Evolutionary conservation across 164 flowering plant genomes (phyloP).

Genomic region (Kingdonia uniflora): DNA sequence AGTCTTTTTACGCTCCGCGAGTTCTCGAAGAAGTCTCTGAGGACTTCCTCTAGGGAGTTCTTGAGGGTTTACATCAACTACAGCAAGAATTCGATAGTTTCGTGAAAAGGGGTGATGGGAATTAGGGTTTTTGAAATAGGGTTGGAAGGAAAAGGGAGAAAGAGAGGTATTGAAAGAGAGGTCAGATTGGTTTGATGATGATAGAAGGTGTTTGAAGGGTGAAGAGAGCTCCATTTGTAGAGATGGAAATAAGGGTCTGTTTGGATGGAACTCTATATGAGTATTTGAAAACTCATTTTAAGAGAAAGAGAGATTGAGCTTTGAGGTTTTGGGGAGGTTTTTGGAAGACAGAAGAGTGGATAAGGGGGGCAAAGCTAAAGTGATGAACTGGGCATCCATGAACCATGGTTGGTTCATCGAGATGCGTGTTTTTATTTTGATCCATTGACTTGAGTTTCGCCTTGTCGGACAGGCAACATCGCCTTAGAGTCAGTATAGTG

Average conservation of each 20-base stretch:
- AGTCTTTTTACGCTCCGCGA: slow-evolving; percentile 60
- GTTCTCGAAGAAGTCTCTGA: slow-evolving; percentile 83
- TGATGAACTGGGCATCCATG: too few species aligned
- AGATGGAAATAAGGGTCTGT: too few species aligned
- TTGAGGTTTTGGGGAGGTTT: too few species aligned
- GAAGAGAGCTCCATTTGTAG: slow-evolving; percentile 63
- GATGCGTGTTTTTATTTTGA: too few species aligned
- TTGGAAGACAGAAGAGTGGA: too few species aligned
- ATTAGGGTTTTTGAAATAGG: slow-evolving; percentile 24
- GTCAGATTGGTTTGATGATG: slow-evolving; percentile 22
- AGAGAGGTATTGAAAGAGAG: slow-evolving; percentile 57
- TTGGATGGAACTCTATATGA: too few species aligned
- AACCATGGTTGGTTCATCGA: too few species aligned
- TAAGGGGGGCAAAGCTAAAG: background rate
- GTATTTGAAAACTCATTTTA: too few species aligned
- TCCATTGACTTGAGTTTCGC: too few species aligned
- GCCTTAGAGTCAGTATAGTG: too few species aligned
- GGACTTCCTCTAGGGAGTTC: slow-evolving; percentile 73
- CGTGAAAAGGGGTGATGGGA: slow-evolving; percentile 13
- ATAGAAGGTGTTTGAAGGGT: slow-evolving; percentile 28
- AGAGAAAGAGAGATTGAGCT: too few species aligned
- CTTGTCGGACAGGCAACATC: too few species aligned
- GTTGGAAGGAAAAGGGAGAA: slow-evolving; percentile 34
- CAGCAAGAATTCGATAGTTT: slow-evolving; percentile 26
- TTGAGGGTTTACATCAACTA: slow-evolving; percentile 49